Evolutionary conservation across 805 yeast genomes (phyloP), one percentile per base, ranked within the genome.

Genomic region (Diddensiella caesifluorescens): DNA sequence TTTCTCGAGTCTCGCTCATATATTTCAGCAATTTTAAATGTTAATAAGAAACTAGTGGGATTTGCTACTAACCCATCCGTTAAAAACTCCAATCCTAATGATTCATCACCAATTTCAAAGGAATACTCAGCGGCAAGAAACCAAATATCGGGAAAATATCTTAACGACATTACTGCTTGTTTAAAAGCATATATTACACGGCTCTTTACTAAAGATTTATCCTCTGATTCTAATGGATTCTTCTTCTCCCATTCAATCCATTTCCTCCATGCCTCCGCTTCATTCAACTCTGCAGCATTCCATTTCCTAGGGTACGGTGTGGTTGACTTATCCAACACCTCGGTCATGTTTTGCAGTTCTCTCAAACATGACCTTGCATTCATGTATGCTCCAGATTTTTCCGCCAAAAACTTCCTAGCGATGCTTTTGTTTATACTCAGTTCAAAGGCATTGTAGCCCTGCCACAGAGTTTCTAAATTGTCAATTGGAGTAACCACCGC

Each of bases 401-500:
- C 97, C 33, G 84, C 79, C 40, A 89, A 80, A 56, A 82, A 79
- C 60, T 85, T 86, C 54, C 95, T 77, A 3, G 96, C 92, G 2
- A 89, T 83, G 15, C 81, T 66, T 26, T 82, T 69, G 55, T 83
- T 83, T 15, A 79, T 64, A 28, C 79, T 81, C 53, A 80, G 85
- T 62, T 90, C 97, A 79, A 92, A 92, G 45, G 72, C 69, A 18
- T 85, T 80, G 61, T 88, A 90, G 38, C 69, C 78, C 45, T 75
- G 68, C 98, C 98, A 90, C 42, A 83, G 68, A 18, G 69, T 71
- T 58, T 89, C 96, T 36, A 90, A 65, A 46, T 79, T 77, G 38
- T 73, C 73, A 21, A 85, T 70, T 3, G 98, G 98, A n/a, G 79
- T 71, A n/a, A 74, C 67, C 15, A 88, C 69, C 49, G 83, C 77